Base-by-base conservation (phyloP, 1,139 yeast genomes). In the Kazachstania sp. region DNA sequence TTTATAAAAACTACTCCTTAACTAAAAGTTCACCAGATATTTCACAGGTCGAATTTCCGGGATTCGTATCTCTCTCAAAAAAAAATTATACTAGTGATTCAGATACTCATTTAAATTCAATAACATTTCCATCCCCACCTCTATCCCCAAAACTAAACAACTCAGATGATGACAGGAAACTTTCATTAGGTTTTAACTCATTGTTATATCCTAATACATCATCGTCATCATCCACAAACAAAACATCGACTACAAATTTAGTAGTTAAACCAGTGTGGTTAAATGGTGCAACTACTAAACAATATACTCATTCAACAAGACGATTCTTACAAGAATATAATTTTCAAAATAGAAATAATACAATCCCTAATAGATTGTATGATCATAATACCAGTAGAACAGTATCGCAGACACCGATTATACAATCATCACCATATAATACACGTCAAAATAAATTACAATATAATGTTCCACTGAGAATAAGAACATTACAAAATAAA, bases 51-150 rank as follows among this genome's bases (percentile, higher is more conserved):
- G 36, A 32, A 15, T 32, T 32, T 23, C 15, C 15, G 8, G 23
- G 18, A 3, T 18, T 18, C 15, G 36, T 32, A 15, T 19, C 36
- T 6, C 6, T 32, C 16, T 36, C 36, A 19, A 29, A 20, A 19
- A 42, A 42, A 19, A 36, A 20, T 26, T 23, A 32, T 12, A 18
- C 19, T 6, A 29, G 16, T 36, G 45, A 32, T 4, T 37, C 39
- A 9, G 44, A 37, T 4, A 43, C 48, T 4, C 44, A 34, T 16
- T 39, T 23, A 23, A 23, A 23, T 23, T 23, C 28, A 7, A 9
- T 43, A 9, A 40, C 43, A 1, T 59, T 61, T 12, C 65, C 63
- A 1, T 62, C 66, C 16, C 66, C 66, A 7, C 66, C 66, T 4
- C 49, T 61, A 41, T 62, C 66, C 7, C 66, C 66, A 34, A 55